Evolutionary conservation across 352 stramenopile genomes (phyloP).

Genomic region (Pythium brassicae): DNA sequence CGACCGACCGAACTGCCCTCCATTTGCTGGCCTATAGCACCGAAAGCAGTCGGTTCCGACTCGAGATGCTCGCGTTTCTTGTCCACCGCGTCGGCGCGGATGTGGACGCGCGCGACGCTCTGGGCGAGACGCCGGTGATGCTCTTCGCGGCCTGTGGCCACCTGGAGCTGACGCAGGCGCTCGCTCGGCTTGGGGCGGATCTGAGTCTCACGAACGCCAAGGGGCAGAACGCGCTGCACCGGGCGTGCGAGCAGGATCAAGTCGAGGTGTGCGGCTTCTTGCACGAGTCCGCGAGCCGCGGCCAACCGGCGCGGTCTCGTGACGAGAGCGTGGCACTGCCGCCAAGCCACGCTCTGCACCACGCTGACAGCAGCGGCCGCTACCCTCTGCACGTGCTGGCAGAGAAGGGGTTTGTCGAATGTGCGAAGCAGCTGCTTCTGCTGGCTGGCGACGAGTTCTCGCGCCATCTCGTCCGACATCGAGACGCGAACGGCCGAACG

Average conservation of each 20-base stretch:
- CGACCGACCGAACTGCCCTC: constrained; percentile 39
- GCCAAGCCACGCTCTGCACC: constrained; percentile 19
- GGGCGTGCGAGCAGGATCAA: constrained; percentile 55
- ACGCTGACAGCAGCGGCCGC: constrained; percentile 19
- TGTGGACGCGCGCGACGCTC: constrained; percentile 33
- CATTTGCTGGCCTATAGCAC: constrained; percentile 58
- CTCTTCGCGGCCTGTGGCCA: constrained; percentile 47
- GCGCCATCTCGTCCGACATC: constrained; percentile 19
- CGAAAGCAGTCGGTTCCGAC: constrained; percentile 34
- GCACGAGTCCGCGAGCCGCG: constrained; percentile 8
- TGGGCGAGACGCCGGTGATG: constrained; percentile 48
- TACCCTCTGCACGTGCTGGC: constrained; percentile 46
- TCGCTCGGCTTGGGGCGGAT: constrained; percentile 26
- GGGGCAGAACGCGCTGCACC: constrained; percentile 49
- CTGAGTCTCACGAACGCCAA: constrained; percentile 21
- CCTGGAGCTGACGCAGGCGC: constrained; percentile 34
- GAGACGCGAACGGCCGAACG: constrained; percentile 22
- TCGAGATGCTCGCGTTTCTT: constrained; percentile 56
- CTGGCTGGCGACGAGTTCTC: constrained; percentile 11
- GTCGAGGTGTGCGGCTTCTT: constrained; percentile 47
- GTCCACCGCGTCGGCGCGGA: constrained; percentile 26
- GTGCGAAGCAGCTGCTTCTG: constrained; percentile 42
- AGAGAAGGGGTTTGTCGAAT: constrained; percentile 47
- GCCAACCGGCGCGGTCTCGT: constrained; percentile 9
- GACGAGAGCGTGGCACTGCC: neutral